phyloP scores from a whole-genome alignment of 768 basidiomycete species.

The Boletellus ananas region DNA sequence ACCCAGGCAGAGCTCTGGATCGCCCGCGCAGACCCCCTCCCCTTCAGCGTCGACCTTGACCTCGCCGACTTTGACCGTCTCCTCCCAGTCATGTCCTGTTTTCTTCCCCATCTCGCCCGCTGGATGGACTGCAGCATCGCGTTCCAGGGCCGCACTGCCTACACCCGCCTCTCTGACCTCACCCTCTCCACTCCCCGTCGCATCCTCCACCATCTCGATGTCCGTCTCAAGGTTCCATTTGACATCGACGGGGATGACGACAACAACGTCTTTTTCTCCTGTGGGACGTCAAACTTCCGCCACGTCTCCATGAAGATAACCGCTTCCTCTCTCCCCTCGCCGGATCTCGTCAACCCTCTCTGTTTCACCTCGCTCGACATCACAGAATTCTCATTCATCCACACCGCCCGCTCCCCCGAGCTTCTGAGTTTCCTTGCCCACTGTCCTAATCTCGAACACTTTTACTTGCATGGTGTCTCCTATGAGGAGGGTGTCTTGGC shows the following conservation, averaged over 20 bases:
- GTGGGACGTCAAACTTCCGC: slow-evolving; percentile 35
- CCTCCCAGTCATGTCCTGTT: slow-evolving; percentile 60
- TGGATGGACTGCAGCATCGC: slow-evolving; percentile 53
- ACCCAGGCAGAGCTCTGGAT: slow-evolving; percentile 53
- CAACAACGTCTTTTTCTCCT: slow-evolving; percentile 27
- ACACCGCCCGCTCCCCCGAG: slow-evolving; percentile 42
- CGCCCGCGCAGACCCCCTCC: slow-evolving; percentile 48
- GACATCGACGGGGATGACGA: slow-evolving; percentile 18
- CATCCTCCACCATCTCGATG: slow-evolving; percentile 28
- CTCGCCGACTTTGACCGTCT: slow-evolving; percentile 47
- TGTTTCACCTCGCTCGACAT: slow-evolving; percentile 57
- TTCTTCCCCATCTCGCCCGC: slow-evolving; percentile 52
- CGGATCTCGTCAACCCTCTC: slow-evolving; percentile 42
- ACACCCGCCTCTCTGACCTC: slow-evolving; percentile 28
- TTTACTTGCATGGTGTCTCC: slow-evolving; percentile 54
- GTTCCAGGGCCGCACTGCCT: slow-evolving; percentile 30
- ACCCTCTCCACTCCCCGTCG: slow-evolving; percentile 15
- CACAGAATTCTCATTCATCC: slow-evolving; percentile 42
- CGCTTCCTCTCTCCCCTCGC: slow-evolving; percentile 47
- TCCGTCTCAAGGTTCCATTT: slow-evolving; percentile 25
- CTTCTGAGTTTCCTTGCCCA: slow-evolving; percentile 58
- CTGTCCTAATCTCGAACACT: slow-evolving; percentile 58
- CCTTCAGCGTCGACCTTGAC: slow-evolving; percentile 52
- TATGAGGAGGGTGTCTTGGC: slow-evolving; percentile 37
- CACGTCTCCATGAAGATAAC: slow-evolving; percentile 47